Evolutionary conservation across 495 filamentous ascomycete genomes (phyloP).

Genomic region (Xylaria acuta): DNA sequence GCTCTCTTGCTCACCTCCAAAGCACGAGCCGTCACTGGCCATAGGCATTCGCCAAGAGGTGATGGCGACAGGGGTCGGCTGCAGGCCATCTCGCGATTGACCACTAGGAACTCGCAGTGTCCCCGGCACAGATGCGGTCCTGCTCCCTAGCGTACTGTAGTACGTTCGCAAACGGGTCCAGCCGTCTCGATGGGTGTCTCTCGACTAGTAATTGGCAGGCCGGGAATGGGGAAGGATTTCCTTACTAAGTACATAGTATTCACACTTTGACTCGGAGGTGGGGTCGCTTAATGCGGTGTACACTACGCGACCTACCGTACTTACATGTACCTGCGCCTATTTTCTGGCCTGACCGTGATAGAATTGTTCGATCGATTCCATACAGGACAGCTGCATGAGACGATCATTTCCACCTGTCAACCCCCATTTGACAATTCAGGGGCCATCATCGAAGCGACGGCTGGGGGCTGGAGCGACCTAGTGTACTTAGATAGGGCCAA

Average conservation of each 20-base stretch:
- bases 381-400: neutral
- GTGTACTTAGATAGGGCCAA: neutral
- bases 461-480: neutral
- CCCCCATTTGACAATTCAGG: neutral
- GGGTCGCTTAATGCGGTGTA: constrained; percentile 5
- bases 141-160: constrained; percentile 13
- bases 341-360: constrained; percentile 2
- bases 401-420: neutral
- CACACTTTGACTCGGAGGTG: constrained; percentile 3
- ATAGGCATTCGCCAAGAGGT: constrained; percentile 21
- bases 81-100: constrained; percentile 15
- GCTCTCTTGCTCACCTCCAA: constrained; percentile 14
- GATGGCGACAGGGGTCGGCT: constrained; percentile 17
- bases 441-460: neutral
- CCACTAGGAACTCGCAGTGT: constrained; percentile 12
- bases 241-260: too few relatives aligned
- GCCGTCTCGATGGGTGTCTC: constrained; percentile 14
- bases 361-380: constrained; percentile 15
- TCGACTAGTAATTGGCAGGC: neutral
- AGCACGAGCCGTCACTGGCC: constrained; percentile 17
- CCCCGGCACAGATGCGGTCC: neutral
- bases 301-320: too few relatives aligned
- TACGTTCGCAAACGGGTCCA: constrained; percentile 10
- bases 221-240: constrained; percentile 4
- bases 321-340: neutral